Percentiles rank a stretch among this genome's conserved stretches.
phyloP scores from a whole-genome alignment of 2,329 filamentous ascomycete genomes.

The Phaeosphaeriaceae sp. region DNA sequence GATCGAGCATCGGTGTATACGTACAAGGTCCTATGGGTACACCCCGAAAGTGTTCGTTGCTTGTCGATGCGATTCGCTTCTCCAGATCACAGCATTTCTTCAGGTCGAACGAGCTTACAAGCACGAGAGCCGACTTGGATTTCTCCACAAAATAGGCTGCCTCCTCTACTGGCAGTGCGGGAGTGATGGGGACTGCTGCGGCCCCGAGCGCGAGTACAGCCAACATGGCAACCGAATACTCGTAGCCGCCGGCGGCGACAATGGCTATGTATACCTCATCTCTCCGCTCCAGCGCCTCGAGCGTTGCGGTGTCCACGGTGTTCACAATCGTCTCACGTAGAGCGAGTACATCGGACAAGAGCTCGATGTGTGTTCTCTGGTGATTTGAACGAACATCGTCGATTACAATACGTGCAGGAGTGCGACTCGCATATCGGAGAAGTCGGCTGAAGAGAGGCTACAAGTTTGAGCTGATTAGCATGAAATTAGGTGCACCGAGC shows the following conservation, averaged over 20 bases:
- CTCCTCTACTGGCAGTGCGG: conserved; percentile 52
- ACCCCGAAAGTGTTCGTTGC: conserved; percentile 43
- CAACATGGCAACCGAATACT: conserved; percentile 57
- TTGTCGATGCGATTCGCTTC: conserved; percentile 31
- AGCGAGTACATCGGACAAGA: conserved; percentile 54
- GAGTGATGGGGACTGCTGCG: conserved; percentile 55
- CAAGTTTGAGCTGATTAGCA: not conserved
- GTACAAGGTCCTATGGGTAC: conserved; percentile 48
- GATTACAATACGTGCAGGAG: conserved; percentile 46
- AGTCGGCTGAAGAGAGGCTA: conserved; percentile 51
- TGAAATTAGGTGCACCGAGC: not conserved
- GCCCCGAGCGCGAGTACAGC: conserved; percentile 57
- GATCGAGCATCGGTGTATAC: conserved; percentile 35
- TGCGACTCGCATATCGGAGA: conserved; percentile 48
- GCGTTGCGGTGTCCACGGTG: conserved; percentile 33
- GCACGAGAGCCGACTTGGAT: conserved; percentile 47
- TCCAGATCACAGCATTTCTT: conserved; percentile 36
- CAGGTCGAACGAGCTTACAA: conserved; percentile 47
- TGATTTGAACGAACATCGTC: conserved; percentile 48
- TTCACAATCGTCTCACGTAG: conserved; percentile 49
- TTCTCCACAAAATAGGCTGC: conserved; percentile 55
- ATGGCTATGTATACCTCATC: conserved; percentile 55
- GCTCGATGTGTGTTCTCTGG: conserved; percentile 50
- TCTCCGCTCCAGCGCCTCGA: conserved; percentile 36
- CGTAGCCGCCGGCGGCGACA: conserved; percentile 56